Evolutionary conservation across 2,329 filamentous ascomycete species (phyloP).

Genomic region (Ophiostoma quercus): DNA sequence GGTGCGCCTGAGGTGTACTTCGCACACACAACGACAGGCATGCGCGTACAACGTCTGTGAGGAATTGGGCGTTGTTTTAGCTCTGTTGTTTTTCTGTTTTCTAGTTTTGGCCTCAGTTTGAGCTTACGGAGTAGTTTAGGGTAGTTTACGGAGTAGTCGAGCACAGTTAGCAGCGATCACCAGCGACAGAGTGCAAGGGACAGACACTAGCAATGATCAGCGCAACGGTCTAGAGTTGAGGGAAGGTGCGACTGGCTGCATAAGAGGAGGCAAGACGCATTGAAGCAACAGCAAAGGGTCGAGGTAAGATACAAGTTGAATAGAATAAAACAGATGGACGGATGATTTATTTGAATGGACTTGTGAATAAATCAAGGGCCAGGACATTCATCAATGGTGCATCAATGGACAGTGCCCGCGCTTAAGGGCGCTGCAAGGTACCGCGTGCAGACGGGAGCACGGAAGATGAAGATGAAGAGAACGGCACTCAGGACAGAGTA

Average conservation of each 20-base stretch:
- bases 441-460: not conserved
- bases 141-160: too few species aligned
- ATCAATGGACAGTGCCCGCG: not conserved
- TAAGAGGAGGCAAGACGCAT: not conserved
- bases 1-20: too few species aligned
- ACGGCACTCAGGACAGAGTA: not conserved
- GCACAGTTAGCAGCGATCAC: not conserved
- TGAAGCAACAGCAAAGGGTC: too few species aligned
- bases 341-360: too few species aligned
- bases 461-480: not conserved
- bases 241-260: not conserved
- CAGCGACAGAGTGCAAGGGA: not conserved
- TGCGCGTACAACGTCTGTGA: not conserved
- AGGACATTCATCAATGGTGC: too few species aligned
- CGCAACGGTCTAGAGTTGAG: slow-evolving; percentile 11
- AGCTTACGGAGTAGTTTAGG: not conserved
- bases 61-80: too few species aligned
- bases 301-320: too few species aligned
- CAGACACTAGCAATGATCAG: slow-evolving; percentile 4
- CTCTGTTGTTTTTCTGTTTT: not conserved
- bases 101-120: not conserved
- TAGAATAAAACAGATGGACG: too few species aligned
- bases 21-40: not conserved
- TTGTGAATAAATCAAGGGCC: too few species aligned
- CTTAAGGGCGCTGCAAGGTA: not conserved